A percentile compares a stretch with the other conserved stretches of the same genome.
These are phyloP conservation scores for Debaryomycetaceae sp. DNA, from an alignment of 1,139 yeast species.

Conservation along the genomic window DNA sequence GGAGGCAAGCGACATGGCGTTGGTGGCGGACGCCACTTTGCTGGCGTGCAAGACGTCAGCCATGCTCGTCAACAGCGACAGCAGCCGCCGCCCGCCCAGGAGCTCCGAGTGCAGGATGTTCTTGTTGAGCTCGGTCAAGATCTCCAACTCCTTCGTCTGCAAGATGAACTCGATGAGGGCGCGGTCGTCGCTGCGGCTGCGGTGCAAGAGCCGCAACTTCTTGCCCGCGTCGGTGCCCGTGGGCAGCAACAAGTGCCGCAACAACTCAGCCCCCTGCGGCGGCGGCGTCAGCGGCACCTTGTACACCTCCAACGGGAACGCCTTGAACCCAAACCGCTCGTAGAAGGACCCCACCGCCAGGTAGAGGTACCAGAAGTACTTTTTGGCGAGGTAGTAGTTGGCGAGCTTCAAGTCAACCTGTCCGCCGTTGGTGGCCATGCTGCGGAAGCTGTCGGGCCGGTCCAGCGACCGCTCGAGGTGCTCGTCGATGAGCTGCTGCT, in stretches of 20 bases:
- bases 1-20: slow-evolving; percentile 18
- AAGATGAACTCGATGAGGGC: slow-evolving; percentile 29
- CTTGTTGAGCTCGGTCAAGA: slow-evolving; percentile 36
- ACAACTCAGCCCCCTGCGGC: slow-evolving; percentile 15
- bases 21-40: slow-evolving; percentile 18
- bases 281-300: slow-evolving; percentile 25
- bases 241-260: background rate
- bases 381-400: slow-evolving; percentile 31
- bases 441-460: slow-evolving; percentile 25
- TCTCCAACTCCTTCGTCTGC: slow-evolving; percentile 34
- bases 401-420: slow-evolving; percentile 29
- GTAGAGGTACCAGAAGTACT: slow-evolving; percentile 37
- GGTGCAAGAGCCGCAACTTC: slow-evolving; percentile 24
- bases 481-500: slow-evolving; percentile 24
- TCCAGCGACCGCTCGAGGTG: slow-evolving; percentile 17
- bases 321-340: slow-evolving; percentile 36
- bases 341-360: slow-evolving; percentile 33
- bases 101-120: slow-evolving; percentile 32
- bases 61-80: slow-evolving; percentile 34
- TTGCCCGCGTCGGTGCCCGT: slow-evolving; percentile 22
- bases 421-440: slow-evolving; percentile 29
- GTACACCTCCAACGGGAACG: slow-evolving; percentile 34
- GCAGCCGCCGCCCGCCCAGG: slow-evolving; percentile 28
- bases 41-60: slow-evolving; percentile 21
- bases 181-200: slow-evolving; percentile 23